Conservation (phyloP, 2,329 filamentous ascomycete species). For the Talaromyces islandicus region DNA sequence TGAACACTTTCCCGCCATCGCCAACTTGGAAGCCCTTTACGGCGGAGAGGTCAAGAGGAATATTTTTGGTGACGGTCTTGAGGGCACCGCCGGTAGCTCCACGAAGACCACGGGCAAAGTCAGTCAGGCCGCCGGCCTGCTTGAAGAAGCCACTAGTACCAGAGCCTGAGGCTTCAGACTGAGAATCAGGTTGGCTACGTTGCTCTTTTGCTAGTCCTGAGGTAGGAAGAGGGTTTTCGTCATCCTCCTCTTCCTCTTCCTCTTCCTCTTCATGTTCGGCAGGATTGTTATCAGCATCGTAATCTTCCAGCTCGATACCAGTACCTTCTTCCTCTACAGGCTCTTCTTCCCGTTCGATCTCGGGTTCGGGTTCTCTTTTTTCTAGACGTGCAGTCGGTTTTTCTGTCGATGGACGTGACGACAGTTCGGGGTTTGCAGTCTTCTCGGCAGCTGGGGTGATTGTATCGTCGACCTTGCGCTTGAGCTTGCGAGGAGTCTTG, state of each 20-base stretch:
- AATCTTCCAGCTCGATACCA: slow-evolving; percentile 4
- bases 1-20: slow-evolving; percentile 46
- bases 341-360: not conserved
- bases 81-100: slow-evolving; percentile 11
- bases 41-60: slow-evolving; percentile 21
- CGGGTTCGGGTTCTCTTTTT: slow-evolving; percentile 8
- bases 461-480: slow-evolving; percentile 7
- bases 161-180: slow-evolving; percentile 24
- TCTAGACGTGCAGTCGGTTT: not conserved
- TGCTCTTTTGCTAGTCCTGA: slow-evolving; percentile 2
- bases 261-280: not conserved
- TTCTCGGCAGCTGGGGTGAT: slow-evolving; percentile 5
- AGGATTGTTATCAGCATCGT: not conserved
- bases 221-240: not conserved
- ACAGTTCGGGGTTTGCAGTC: not conserved
- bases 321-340: not conserved
- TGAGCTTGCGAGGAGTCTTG: slow-evolving; percentile 6
- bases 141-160: slow-evolving; percentile 14
- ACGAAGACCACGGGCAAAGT: slow-evolving; percentile 14
- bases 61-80: slow-evolving; percentile 7
- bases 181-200: slow-evolving; percentile 1
- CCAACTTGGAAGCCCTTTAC: slow-evolving; percentile 38
- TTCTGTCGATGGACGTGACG: not conserved
- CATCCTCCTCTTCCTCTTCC: not conserved
- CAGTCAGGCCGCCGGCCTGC: slow-evolving; percentile 9